Conservation (phyloP, 805 yeast genomes). For the Candida maris region DNA sequence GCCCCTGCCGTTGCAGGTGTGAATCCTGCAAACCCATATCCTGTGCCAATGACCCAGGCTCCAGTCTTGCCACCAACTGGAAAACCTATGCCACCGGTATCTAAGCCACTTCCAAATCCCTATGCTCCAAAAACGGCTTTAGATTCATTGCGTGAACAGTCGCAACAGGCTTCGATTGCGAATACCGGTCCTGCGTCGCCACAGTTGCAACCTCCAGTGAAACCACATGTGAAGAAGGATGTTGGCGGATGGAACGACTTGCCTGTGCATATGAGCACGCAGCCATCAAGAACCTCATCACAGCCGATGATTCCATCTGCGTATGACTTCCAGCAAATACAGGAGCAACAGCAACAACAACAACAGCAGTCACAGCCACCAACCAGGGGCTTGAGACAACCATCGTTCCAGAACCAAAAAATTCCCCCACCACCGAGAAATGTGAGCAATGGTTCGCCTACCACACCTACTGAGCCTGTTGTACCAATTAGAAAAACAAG, state of each 20-base stretch:
- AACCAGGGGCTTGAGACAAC: constrained; percentile 13
- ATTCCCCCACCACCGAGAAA: constrained; percentile 31
- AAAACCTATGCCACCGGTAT: not conserved
- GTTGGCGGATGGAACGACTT: constrained; percentile 73
- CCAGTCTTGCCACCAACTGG: not conserved
- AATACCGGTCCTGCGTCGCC: constrained; percentile 18
- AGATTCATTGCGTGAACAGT: constrained; percentile 29
- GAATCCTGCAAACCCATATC: not conserved
- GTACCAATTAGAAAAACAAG: constrained; percentile 11
- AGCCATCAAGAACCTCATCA: constrained; percentile 26
- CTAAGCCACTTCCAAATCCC: constrained; percentile 24
- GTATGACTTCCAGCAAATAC: constrained; percentile 21
- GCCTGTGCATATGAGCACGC: constrained; percentile 42
- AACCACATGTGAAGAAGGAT: constrained; percentile 36
- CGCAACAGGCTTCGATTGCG: constrained; percentile 14
- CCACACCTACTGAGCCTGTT: constrained; percentile 20
- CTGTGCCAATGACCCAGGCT: not conserved
- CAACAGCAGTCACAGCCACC: too few relatives aligned
- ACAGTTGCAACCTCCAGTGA: constrained; percentile 25
- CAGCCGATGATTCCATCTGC: constrained; percentile 25
- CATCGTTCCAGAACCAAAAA: constrained; percentile 28
- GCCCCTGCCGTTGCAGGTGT: not conserved
- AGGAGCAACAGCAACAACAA: constrained; percentile 14
- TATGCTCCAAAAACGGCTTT: constrained; percentile 35
- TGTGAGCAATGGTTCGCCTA: constrained; percentile 16